These are phyloP conservation scores for Blastobotrys petasosporus DNA, from an alignment of 1,139 yeast species.

Conservation along the genomic window DNA sequence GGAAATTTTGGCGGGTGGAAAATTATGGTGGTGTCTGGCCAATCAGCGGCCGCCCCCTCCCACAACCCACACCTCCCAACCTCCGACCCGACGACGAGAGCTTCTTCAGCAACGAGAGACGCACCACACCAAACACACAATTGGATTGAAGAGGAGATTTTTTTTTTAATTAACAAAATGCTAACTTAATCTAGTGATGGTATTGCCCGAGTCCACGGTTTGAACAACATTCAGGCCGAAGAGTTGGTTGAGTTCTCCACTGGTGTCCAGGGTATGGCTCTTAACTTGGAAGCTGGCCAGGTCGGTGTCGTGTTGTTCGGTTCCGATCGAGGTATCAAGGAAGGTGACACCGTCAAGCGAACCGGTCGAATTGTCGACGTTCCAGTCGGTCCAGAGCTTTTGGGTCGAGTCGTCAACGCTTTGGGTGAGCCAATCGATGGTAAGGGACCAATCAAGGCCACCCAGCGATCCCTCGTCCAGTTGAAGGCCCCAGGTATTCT, in stretches of 20 bases:
- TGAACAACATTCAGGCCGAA: conserved; percentile 99
- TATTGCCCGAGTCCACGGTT: conserved; percentile 99
- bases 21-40: too few relatives aligned
- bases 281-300: conserved; percentile 99
- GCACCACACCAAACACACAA: too few relatives aligned
- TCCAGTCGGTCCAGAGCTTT: conserved; percentile 96
- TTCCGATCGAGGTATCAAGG: conserved; percentile 97
- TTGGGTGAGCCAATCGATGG: conserved; percentile 99
- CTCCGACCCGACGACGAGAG: neutral
- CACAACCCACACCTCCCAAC: neutral
- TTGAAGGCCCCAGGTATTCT: conserved; percentile 99
- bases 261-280: conserved; percentile 99
- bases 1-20: too few relatives aligned
- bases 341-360: conserved; percentile 99
- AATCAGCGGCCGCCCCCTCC: too few relatives aligned
- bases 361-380: conserved; percentile 99
- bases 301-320: conserved; percentile 99
- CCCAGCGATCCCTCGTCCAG: conserved; percentile 89
- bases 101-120: too few relatives aligned
- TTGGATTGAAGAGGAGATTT: too few relatives aligned
- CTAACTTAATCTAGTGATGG: conserved; percentile 66
- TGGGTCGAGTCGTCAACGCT: conserved; percentile 99
- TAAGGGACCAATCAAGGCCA: conserved; percentile 94
- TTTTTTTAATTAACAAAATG: neutral
- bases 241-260: conserved; percentile 99